Evolutionary conservation across 495 filamentous ascomycete species (phyloP), one percentile per base, ranked within the genome.

Genomic region (Lepidopterella palustris): DNA sequence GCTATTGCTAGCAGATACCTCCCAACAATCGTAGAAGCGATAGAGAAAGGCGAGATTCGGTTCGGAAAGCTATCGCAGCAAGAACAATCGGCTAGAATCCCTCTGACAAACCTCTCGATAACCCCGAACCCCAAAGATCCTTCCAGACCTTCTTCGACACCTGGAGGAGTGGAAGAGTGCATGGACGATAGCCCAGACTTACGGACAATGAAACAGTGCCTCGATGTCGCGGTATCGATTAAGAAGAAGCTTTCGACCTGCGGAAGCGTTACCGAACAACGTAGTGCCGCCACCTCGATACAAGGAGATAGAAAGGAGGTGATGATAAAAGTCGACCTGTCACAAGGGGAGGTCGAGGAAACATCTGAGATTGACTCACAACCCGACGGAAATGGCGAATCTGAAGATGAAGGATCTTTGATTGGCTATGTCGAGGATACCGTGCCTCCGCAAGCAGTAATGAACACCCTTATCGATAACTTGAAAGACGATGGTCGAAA

Each of bases 191-290:
- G 18, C 15, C 24, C 23, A 28, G 51, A 54, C 6, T 21, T 54
- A 21, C 9, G 18, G 15, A 27, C 23, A 29, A 54, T 54, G 51
- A 54, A 54, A 18, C 13, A 54, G 28, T 54, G 51, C 51, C 24
- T 54, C 18, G 24, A n/a, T 13, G 28, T 21, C 13, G 51, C 51
- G 27, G 24, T 27, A 21, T 54, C 51, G 5, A 11, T 54, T 11
- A 21, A 13, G 23, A 13, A 54, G n/a, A 54, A 32, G 13, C 3
- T 54, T 9, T 54, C 51, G 28, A 32, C 8, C 13, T 20, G 8
- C 11, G 28, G 51, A 28, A 54, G 51, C 51, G 18, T 32, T 26
- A 29, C 31, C 29, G 51, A 26, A 21, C 35, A 42, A 42, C 13
- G 35, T 13, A 42, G 35, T 18, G 35, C 13, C 13, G 35, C 13